These are phyloP conservation scores for Ophiocordyceps camponoti-rufipedis DNA, from an alignment of 2,329 filamentous ascomycete species.

Conservation along the genomic window DNA sequence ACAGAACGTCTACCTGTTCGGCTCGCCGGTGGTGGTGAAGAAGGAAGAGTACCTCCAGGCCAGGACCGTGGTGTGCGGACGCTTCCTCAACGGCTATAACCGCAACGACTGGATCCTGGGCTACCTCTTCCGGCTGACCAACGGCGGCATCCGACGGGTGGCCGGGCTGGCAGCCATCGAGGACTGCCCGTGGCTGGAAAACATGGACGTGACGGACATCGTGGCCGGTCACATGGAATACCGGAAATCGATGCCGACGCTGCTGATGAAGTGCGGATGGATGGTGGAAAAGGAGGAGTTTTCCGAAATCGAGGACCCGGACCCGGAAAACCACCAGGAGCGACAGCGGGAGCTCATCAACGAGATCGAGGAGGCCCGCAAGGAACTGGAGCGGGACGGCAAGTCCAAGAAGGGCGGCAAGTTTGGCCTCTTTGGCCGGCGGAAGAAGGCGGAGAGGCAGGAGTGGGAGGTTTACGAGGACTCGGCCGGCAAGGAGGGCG, in stretches of 20 bases:
- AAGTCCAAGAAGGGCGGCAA: slow-evolving; percentile 39
- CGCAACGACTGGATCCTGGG: slow-evolving; percentile 94
- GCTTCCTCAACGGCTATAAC: slow-evolving; percentile 88
- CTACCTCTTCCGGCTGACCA: slow-evolving; percentile 88
- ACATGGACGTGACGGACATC: slow-evolving; percentile 68
- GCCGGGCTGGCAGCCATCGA: slow-evolving; percentile 69
- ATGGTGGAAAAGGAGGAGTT: slow-evolving; percentile 86
- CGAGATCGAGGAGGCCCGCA: slow-evolving; percentile 89
- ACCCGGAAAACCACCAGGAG: slow-evolving; percentile 79
- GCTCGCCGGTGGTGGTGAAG: slow-evolving; percentile 79
- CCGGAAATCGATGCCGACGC: slow-evolving; percentile 72
- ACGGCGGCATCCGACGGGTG: slow-evolving; percentile 75
- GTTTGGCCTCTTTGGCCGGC: slow-evolving; percentile 67
- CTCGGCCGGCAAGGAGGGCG: slow-evolving; percentile 20
- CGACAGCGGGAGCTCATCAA: slow-evolving; percentile 85
- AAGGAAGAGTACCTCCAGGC: slow-evolving; percentile 74
- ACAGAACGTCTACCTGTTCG: slow-evolving; percentile 92
- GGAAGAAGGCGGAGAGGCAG: slow-evolving; percentile 65
- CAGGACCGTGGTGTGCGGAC: slow-evolving; percentile 70
- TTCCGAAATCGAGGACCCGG: slow-evolving; percentile 88
- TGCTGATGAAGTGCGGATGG: slow-evolving; percentile 82
- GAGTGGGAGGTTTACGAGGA: slow-evolving; percentile 94
- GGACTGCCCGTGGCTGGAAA: slow-evolving; percentile 65
- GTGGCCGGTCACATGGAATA: slow-evolving; percentile 96
- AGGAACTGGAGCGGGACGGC: slow-evolving; percentile 64